Percentiles rank a stretch among this genome's conserved stretches.
Conservation (phyloP, 148 eudicot species). For the Rheum nobile region DNA sequence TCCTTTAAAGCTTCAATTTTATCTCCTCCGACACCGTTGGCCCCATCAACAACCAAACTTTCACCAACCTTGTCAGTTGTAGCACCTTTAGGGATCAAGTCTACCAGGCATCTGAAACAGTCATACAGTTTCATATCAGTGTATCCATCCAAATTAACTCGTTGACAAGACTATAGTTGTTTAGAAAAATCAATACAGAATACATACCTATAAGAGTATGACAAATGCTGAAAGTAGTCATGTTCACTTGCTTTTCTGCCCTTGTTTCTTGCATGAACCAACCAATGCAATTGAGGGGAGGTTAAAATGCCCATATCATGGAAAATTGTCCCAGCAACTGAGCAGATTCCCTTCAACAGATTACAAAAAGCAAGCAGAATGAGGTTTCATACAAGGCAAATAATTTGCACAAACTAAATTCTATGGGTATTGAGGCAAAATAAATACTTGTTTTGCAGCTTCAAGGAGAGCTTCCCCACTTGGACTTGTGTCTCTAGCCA, state of each 20-base stretch:
- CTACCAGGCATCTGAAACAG: conserved; percentile 56
- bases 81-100: conserved; percentile 41
- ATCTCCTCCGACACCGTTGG: conserved; percentile 94
- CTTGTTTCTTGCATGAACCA: conserved; percentile 82
- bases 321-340: conserved; percentile 49
- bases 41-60: conserved; percentile 76
- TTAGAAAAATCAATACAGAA: neutral
- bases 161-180: neutral
- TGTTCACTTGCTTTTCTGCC: conserved; percentile 57
- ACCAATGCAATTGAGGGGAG: conserved; percentile 94
- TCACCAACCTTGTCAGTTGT: conserved; percentile 16
- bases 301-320: conserved; percentile 77
- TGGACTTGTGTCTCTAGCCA: conserved; percentile 92
- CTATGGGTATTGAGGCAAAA: conserved; percentile 5
- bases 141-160: neutral
- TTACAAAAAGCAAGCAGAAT: conserved; percentile 1
- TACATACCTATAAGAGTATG: conserved; percentile 62
- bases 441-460: conserved; percentile 75
- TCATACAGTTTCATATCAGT: conserved; percentile 1
- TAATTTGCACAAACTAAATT: neutral
- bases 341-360: conserved; percentile 56
- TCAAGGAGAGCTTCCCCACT: conserved; percentile 75
- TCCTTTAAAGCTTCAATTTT: conserved; percentile 56
- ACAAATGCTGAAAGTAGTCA: conserved; percentile 62
- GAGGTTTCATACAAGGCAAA: neutral